A percentile compares a stretch with the other conserved stretches of the same genome.
These are phyloP conservation scores for Neckera pumila DNA, from an alignment of 225 moss, liverwort and hornwort species.

Conservation along the genomic window DNA sequence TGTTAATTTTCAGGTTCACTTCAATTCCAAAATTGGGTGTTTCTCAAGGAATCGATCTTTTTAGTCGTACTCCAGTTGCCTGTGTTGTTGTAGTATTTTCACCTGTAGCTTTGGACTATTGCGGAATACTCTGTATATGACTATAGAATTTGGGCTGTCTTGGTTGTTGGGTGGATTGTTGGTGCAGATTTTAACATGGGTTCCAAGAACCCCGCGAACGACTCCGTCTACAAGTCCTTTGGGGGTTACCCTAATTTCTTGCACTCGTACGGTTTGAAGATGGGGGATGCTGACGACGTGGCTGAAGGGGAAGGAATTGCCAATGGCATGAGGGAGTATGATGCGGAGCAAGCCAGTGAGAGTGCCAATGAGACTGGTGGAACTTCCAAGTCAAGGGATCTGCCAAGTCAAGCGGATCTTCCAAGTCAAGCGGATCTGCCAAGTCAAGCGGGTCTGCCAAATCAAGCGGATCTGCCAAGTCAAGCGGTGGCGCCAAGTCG, in stretches of 20 bases:
- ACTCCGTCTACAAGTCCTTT: background rate
- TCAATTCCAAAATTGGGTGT: background rate
- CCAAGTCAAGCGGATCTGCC: background rate
- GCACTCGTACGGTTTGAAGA: background rate
- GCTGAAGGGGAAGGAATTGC: background rate
- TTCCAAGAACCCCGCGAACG: background rate
- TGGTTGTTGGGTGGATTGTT: background rate
- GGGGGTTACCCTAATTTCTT: constrained; percentile 4
- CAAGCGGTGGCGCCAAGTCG: background rate
- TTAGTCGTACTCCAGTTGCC: background rate
- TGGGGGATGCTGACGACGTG: background rate
- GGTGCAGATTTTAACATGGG: background rate
- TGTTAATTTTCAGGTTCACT: background rate
- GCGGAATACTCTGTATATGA: background rate
- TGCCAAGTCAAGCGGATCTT: background rate
- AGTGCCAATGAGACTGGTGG: background rate
- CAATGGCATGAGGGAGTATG: background rate
- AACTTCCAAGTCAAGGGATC: background rate
- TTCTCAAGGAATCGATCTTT: background rate
- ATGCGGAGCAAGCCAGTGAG: background rate
- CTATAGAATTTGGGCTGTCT: background rate
- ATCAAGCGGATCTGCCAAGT: background rate
- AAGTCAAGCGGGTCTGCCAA: background rate
- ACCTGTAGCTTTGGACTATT: background rate
- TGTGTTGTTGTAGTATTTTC: background rate